Evolutionary conservation across 2,329 filamentous ascomycete species (phyloP).

Genomic region (Colletotrichum shisoi): DNA sequence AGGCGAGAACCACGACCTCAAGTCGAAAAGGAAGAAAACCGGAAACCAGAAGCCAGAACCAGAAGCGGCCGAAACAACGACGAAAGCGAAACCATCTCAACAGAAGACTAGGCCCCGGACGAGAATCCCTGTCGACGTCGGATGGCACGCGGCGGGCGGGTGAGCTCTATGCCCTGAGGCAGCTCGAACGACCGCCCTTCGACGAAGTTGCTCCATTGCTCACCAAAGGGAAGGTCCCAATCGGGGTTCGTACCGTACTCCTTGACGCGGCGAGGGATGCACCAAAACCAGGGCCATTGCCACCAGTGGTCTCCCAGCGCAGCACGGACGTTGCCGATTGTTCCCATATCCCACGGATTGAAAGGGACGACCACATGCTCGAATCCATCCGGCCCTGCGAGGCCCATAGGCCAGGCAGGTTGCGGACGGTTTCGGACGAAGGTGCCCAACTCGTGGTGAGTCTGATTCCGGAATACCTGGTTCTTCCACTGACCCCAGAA

Average conservation of each 20-base stretch:
- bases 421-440: background rate
- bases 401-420: background rate
- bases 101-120: background rate
- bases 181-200: background rate
- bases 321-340: background rate
- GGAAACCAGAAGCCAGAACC: too few species aligned
- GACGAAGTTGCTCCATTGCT: background rate
- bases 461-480: slow-evolving; percentile 3
- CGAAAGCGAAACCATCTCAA: slow-evolving; percentile 15
- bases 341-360: slow-evolving; percentile 17
- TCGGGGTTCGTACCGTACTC: slow-evolving; percentile 4
- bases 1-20: slow-evolving; percentile 6
- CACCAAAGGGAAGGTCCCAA: background rate
- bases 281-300: background rate
- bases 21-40: background rate
- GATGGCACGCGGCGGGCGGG: background rate
- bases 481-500: background rate
- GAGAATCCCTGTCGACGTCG: background rate
- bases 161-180: background rate
- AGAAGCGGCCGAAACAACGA: background rate
- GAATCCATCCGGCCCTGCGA: background rate
- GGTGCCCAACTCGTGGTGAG: background rate
- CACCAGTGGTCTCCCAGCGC: background rate
- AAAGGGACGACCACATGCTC: background rate
- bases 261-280: background rate